Evolutionary conservation across 768 basidiomycete species (phyloP).

Genomic region (Cantharellus cinnabarinus): DNA sequence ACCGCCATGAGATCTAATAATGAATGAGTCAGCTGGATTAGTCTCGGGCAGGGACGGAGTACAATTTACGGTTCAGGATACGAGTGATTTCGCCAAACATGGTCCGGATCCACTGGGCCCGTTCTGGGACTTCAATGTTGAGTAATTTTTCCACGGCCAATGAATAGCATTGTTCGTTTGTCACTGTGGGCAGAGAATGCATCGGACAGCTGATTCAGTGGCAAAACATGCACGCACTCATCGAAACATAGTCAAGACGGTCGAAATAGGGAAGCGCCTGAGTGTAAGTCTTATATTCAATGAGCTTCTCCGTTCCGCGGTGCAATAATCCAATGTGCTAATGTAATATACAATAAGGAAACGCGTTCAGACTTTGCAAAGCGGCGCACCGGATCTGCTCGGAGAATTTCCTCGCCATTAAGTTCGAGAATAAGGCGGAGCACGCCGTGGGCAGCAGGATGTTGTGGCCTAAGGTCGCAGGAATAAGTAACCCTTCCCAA

Average conservation of each 20-base stretch:
- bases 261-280: constrained; percentile 98
- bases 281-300: constrained; percentile 95
- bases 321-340: constrained; percentile 91
- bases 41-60: constrained; percentile 3
- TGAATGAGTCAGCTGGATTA: not conserved
- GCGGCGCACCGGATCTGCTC: constrained; percentile 55
- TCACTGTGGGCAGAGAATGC: constrained; percentile 38
- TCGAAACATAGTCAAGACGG: constrained; percentile 96
- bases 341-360: not conserved
- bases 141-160: constrained; percentile 95
- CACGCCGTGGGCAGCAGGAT: constrained; percentile 97
- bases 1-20: constrained; percentile 80
- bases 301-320: constrained; percentile 94
- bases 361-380: not conserved
- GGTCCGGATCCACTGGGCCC: constrained; percentile 96
- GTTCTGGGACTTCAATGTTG: constrained; percentile 89
- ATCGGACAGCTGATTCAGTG: not conserved
- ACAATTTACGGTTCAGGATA: constrained; percentile 64
- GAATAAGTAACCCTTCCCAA: too few relatives aligned
- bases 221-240: constrained; percentile 49
- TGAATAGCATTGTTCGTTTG: constrained; percentile 93
- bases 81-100: constrained; percentile 94
- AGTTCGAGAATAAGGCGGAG: constrained; percentile 91
- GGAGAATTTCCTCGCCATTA: constrained; percentile 88
- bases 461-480: constrained; percentile 51